Conservation (phyloP, 169 alveolate genomes). For the Plasmodium falciparum region DNA sequence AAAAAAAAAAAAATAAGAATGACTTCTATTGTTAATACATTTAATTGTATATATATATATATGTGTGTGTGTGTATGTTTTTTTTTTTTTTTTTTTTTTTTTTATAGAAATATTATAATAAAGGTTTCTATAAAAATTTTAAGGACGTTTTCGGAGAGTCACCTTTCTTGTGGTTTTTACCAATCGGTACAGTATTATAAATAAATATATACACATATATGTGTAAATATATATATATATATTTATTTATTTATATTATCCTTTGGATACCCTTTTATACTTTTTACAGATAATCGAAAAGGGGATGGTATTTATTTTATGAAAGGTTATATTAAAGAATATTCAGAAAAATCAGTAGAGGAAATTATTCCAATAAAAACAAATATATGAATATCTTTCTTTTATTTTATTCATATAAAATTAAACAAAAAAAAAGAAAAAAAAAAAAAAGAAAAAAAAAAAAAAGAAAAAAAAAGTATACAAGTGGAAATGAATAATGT, state of each 20-base stretch:
- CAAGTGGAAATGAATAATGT: no score
- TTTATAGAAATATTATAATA: constrained; percentile 60
- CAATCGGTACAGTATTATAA: constrained; percentile 54
- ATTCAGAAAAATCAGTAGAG: constrained; percentile 25
- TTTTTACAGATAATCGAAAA: constrained; percentile 40
- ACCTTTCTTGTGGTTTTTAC: constrained; percentile 76
- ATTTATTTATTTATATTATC: neutral
- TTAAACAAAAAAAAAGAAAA: no score
- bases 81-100: no score
- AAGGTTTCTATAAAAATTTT: constrained; percentile 65
- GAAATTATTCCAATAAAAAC: constrained; percentile 59
- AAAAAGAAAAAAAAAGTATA: no score
- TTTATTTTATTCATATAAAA: no score
- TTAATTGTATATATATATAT: no score
- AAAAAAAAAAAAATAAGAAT: no score
- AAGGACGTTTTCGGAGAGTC: constrained; percentile 74
- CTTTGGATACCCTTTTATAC: neutral
- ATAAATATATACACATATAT: neutral
- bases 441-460: no score
- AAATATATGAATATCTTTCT: neutral
- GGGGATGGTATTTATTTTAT: constrained; percentile 62
- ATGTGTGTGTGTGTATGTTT: no score
- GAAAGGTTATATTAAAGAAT: constrained; percentile 27
- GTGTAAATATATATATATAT: neutral
- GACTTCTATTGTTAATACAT: no score